These are phyloP conservation scores for Penicillium paradoxum DNA, from an alignment of 495 filamentous ascomycete genomes.

Conservation along the genomic window DNA sequence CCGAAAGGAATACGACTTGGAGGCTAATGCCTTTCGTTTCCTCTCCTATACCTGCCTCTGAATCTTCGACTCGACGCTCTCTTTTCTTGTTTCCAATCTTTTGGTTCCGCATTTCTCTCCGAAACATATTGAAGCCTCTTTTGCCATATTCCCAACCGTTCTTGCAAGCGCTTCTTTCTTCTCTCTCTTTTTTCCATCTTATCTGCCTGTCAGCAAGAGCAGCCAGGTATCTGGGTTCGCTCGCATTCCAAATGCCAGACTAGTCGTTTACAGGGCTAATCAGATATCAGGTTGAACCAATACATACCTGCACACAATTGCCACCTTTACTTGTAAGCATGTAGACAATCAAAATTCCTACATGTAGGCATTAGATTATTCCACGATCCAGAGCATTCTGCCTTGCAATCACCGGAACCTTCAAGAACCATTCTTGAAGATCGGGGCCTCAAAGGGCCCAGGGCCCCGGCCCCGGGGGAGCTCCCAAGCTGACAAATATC, in stretches of 20 bases:
- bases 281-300: neutral
- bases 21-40: neutral
- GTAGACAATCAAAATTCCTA: neutral
- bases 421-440: neutral
- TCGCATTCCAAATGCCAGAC: neutral
- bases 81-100: conserved; percentile 1
- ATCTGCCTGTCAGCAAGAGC: neutral
- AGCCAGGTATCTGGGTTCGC: neutral
- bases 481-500: conserved; percentile 18
- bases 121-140: conserved; percentile 16
- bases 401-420: neutral
- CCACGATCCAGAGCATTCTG: too few relatives aligned
- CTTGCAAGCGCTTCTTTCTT: conserved; percentile 18
- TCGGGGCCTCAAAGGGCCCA: neutral
- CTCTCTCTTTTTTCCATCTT: neutral
- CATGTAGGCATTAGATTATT: too few relatives aligned
- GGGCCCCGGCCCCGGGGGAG: neutral
- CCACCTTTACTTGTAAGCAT: neutral
- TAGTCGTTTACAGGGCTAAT: neutral
- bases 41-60: neutral
- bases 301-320: neutral
- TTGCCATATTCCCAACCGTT: conserved; percentile 35
- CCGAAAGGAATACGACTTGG: neutral
- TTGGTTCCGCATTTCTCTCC: neutral
- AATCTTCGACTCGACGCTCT: neutral